Base-by-base conservation (phyloP, 1,284 basidiomycete genomes). In the Rhizoctonia solani region DNA sequence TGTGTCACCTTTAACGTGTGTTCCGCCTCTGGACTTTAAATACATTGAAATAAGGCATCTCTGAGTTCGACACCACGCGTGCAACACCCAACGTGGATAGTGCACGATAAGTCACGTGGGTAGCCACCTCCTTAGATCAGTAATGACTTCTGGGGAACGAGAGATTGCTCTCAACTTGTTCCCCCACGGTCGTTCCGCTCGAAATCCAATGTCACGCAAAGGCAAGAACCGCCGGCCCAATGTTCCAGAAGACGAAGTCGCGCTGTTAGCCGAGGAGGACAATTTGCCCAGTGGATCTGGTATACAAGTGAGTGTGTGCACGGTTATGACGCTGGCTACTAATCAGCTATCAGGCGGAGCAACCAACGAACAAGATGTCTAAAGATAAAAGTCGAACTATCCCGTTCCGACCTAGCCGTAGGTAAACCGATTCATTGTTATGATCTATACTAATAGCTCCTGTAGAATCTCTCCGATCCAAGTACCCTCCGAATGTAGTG, bases 401-500 rank as follows among this genome's bases (percentile, higher is more conserved):
- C 71, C 88, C 90, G 2, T 90, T 94, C 72, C 82, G 85, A 71
- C 87, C 90, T 8, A 80, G 84, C 78, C 87, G 90, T 90, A 68
- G 6, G 34, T 54, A 46, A 14, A 27, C 13, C 13, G 46, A 6
- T 3, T 23, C 39, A 25, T 44, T 54, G 54, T 3, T n/a, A n/a
- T 25, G 53, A 44, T 44, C 49, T 46, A 11, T 9, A 19, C 37
- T 11, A 44, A 44, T 52, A 30, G 29, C 25, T 66, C 19, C 11
- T 61, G 21, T 19, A 66, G 47, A 54, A 46, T 59, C 56, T 49
- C 49, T 87, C 16, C 88, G 87, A 73, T 82, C 80, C 34, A 81
- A 80, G 69, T 92, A 85, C 71, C 85, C 86, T 67, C 85, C 94
- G 30, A 99, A 99, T 77, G 88, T 91, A 34, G 91, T 98, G 46